Base-by-base conservation (phyloP, 805 yeast species). In the Candida caryicola region DNA sequence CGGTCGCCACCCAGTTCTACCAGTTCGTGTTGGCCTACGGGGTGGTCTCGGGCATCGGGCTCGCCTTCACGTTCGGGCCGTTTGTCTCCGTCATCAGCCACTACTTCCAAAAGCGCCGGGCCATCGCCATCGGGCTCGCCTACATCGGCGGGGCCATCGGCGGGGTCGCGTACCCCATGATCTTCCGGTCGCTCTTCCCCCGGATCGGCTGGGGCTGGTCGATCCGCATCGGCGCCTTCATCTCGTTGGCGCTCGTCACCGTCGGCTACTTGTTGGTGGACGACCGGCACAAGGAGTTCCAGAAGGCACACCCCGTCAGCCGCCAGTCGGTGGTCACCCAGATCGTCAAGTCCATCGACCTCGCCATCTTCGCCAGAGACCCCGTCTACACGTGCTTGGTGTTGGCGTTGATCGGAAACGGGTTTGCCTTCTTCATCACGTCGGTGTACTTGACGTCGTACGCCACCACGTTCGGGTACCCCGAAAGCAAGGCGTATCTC, bases 101-200 rank as follows among this genome's bases (percentile, higher is more conserved):
- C 42, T 59, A 55, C 55, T 60, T 57, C 35, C 43, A 46, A 15
- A 44, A 37, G 21, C 49, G 42, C 27, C 34, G 63, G 34, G 63
- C 55, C 3, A 42, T 44, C 35, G 62, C 59, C n/a, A 51, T 57
- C 33, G 64, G 66, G 1, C 13, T 47, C 1, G 53, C 57, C 1
- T 57, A 59, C 34, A 49, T 57, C 23, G 65, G 66, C 12, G 65
- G 66, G 4, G 63, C 64, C 2, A 34, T 60, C 15, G 64, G 64
- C 2, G 66, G 66, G 2, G 50, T 58, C 5, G 36, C 52, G 5
- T 50, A 50, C 31, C 66, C 66, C 5, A 41, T 59, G 14, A 51
- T 59, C 49, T 56, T 58, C 36, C 36, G 56, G 17, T 30, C 47
- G 3, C 41, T 61, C 17, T 55, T 53, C 29, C 57, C 57, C 5